phyloP scores from a whole-genome alignment of 345 rosid species.

The Noccaea caerulescens region DNA sequence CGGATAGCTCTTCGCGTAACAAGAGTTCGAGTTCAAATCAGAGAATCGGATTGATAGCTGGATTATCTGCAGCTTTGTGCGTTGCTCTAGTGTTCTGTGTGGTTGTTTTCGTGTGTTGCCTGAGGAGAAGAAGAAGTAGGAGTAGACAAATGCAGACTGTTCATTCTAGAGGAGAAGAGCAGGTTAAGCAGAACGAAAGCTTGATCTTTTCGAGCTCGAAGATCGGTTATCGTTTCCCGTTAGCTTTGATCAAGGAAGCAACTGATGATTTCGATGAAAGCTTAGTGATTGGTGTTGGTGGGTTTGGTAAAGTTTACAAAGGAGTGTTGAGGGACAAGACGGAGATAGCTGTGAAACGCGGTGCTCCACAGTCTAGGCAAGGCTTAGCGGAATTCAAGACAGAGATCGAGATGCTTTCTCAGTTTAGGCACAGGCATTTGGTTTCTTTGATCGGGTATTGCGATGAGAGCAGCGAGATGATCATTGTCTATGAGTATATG shows the following conservation, averaged over 20 bases:
- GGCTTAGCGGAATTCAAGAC: conserved; percentile 67
- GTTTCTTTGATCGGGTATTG: conserved; percentile 72
- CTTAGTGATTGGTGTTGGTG: conserved; percentile 67
- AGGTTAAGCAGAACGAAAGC: conserved; percentile 22
- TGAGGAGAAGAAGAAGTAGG: conserved; percentile 42
- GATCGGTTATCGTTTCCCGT: conserved; percentile 61
- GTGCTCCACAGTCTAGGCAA: conserved; percentile 56
- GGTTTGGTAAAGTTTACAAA: conserved; percentile 71
- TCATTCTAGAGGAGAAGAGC: conserved; percentile 43
- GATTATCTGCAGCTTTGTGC: conserved; percentile 47
- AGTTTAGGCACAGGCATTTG: conserved; percentile 72
- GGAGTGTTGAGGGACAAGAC: conserved; percentile 61
- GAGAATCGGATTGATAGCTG: conserved; percentile 42
- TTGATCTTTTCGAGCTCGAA: conserved; percentile 53
- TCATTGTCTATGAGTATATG: conserved; percentile 75
- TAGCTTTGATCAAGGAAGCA: conserved; percentile 59
- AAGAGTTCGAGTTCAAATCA: conserved; percentile 46
- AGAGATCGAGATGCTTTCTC: conserved; percentile 72
- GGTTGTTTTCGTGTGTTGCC: conserved; percentile 35
- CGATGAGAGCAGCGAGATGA: conserved; percentile 65
- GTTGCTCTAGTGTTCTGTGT: conserved; percentile 39
- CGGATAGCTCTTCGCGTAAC: not conserved
- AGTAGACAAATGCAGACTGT: conserved; percentile 37
- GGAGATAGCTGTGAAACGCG: conserved; percentile 71
- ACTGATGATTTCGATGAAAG: conserved; percentile 56